Conservation (phyloP, 257 asterid species). For the Rhazya stricta region DNA sequence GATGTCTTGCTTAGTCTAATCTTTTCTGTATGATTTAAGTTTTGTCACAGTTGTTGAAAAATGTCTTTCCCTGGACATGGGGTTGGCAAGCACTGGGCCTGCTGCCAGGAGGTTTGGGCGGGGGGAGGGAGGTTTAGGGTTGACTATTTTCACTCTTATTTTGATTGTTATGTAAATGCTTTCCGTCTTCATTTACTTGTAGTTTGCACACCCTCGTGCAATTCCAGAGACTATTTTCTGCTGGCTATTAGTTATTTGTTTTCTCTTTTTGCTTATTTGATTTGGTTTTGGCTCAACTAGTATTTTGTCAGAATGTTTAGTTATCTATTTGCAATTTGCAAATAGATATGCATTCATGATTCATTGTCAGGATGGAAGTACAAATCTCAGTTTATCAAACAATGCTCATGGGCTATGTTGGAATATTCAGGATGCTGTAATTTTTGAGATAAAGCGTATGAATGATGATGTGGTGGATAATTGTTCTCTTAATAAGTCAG, state of each 20-base stretch:
- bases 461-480: slow-evolving; percentile 63
- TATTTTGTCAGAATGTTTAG: background rate
- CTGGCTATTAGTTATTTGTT: background rate
- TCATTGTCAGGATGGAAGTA: background rate
- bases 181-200: background rate
- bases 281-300: background rate
- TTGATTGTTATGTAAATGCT: background rate
- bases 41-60: background rate
- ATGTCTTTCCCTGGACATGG: background rate
- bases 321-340: background rate
- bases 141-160: background rate
- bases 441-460: slow-evolving; percentile 71
- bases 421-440: slow-evolving; percentile 67
- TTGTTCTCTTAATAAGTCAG: slow-evolving; percentile 65
- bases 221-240: background rate
- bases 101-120: background rate
- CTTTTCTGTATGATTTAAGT: background rate
- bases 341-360: background rate
- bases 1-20: background rate
- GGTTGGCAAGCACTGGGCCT: background rate
- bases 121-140: background rate
- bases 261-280: background rate
- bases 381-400: background rate
- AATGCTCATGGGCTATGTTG: slow-evolving; percentile 26
- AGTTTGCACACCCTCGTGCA: background rate